Conservation (phyloP, 1,284 basidiomycete species). For the Sanghuangporus sanghuang region DNA sequence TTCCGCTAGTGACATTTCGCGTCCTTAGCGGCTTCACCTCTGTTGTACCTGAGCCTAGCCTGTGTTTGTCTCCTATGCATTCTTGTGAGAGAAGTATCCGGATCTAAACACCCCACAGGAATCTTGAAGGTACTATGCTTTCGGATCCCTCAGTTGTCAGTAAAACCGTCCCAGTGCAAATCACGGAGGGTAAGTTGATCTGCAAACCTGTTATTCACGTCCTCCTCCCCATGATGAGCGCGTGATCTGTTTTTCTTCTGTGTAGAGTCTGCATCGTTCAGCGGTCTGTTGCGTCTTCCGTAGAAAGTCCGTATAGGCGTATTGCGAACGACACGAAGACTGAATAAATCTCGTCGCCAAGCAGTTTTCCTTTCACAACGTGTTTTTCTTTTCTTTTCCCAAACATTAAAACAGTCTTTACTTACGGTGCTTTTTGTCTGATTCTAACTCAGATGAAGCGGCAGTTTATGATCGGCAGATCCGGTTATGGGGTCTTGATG, state of each 20-base stretch:
- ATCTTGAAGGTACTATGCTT: constrained; percentile 1
- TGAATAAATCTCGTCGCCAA: neutral
- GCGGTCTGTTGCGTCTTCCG: neutral
- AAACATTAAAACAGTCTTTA: neutral
- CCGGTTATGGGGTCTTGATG: constrained; percentile 95
- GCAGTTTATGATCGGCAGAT: constrained; percentile 96
- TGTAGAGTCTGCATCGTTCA: neutral
- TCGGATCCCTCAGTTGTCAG: constrained; percentile 22
- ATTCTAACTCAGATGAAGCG: constrained; percentile 57
- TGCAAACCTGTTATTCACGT: neutral
- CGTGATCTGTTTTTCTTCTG: neutral
- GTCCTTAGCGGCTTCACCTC: neutral
- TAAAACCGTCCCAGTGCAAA: constrained; percentile 28
- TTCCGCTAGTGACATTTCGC: neutral
- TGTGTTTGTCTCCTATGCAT: neutral
- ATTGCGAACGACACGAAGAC: neutral
- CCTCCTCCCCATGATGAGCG: neutral
- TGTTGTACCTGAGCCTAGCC: neutral
- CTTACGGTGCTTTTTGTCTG: neutral
- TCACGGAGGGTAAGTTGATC: constrained; percentile 35
- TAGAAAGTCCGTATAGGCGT: constrained; percentile 4
- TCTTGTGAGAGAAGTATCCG: neutral
- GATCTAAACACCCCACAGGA: neutral
- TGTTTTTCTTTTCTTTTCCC: constrained; percentile 3
- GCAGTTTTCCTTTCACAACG: neutral